These are phyloP conservation scores for Diaporthe australafricana DNA, from an alignment of 2,329 filamentous ascomycete genomes.

Conservation along the genomic window DNA sequence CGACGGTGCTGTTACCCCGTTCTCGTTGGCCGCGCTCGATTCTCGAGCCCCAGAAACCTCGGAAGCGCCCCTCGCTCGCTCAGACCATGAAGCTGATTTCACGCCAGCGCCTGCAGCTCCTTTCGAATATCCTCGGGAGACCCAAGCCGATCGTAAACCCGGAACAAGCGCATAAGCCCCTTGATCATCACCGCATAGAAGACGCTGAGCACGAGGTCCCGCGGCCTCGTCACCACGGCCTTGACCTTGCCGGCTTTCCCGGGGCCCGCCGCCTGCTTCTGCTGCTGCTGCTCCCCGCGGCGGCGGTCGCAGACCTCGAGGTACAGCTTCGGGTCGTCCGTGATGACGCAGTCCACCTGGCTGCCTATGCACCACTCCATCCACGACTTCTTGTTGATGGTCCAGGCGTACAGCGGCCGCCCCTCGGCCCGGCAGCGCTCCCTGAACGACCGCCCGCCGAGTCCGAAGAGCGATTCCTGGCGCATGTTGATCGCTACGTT, in stretches of 20 bases:
- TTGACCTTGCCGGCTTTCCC: constrained; percentile 10
- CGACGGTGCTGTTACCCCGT: not conserved
- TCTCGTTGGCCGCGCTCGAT: too few species aligned
- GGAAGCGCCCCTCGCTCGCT: not conserved
- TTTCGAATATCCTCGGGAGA: constrained; percentile 28
- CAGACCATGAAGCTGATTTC: not conserved
- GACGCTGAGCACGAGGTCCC: constrained; percentile 15
- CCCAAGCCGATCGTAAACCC: constrained; percentile 28
- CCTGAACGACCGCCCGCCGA: constrained; percentile 75
- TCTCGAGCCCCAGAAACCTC: too few species aligned
- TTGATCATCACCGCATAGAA: constrained; percentile 11
- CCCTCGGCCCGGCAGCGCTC: constrained; percentile 65
- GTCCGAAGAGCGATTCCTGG: constrained; percentile 75
- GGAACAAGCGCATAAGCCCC: not conserved
- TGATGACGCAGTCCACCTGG: constrained; percentile 82
- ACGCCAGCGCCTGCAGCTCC: constrained; percentile 18
- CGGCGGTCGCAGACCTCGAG: constrained; percentile 65
- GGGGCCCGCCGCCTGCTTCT: constrained; percentile 11
- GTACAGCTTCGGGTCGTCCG: constrained; percentile 81
- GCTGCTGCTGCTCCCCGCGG: not conserved
- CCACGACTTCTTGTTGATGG: constrained; percentile 80
- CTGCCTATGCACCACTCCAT: constrained; percentile 85
- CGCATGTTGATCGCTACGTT: constrained; percentile 84
- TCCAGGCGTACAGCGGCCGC: constrained; percentile 82
- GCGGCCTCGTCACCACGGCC: not conserved